Conservation (phyloP, 1,284 basidiomycete genomes). For the Microbotryum silenes-acaulis region DNA sequence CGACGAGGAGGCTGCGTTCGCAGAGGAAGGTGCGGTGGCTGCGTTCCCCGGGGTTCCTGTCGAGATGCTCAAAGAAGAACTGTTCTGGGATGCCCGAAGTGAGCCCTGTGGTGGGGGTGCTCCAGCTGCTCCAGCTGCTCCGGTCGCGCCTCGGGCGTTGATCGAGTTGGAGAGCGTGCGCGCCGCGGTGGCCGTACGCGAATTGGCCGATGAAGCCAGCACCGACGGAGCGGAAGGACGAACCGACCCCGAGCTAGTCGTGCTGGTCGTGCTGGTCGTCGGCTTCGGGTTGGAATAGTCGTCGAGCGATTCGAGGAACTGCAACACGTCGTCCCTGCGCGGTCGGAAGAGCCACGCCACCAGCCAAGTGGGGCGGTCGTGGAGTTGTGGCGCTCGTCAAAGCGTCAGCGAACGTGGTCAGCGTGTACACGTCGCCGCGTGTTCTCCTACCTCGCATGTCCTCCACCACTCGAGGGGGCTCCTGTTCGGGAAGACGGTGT, state of each 20-base stretch:
- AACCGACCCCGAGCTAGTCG: no score
- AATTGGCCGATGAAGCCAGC: no score
- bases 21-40: constrained; percentile 3
- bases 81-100: not conserved
- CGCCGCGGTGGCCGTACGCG: constrained; percentile 10
- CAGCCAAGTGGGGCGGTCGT: not conserved
- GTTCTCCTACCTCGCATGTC: not conserved
- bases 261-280: not conserved
- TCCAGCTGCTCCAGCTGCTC: not conserved
- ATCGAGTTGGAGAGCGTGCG: not conserved
- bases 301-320: constrained; percentile 83
- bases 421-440: not conserved
- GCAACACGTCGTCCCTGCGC: constrained; percentile 57
- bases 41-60: not conserved
- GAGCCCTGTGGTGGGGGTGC: not conserved
- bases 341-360: not conserved
- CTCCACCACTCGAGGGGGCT: not conserved
- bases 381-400: not conserved
- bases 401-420: not conserved
- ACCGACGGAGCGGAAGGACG: no score
- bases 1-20: not conserved
- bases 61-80: constrained; percentile 1
- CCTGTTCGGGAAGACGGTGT: not conserved
- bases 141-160: not conserved
- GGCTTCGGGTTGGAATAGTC: constrained; percentile 50